A percentile compares a stretch with the other conserved stretches of the same genome.
phyloP scores from a whole-genome alignment of 768 basidiomycete species.

The Naganishia onofrii region DNA sequence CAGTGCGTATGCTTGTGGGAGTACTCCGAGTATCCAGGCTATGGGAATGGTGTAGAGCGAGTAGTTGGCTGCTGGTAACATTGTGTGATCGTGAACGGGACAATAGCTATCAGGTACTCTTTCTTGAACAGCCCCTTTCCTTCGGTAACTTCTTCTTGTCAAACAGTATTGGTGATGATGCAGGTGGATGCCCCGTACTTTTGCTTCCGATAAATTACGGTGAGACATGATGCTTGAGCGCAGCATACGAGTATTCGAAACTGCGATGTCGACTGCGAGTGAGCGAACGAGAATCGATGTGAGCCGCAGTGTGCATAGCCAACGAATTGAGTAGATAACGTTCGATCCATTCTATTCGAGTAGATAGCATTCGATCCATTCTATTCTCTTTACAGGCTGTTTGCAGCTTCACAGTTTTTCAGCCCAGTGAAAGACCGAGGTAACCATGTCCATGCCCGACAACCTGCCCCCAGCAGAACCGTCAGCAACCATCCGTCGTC shows the following conservation, averaged over 20 bases:
- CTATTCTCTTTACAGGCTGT: too few species aligned
- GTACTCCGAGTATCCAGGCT: slow-evolving; percentile 5
- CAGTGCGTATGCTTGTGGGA: slow-evolving; percentile 3
- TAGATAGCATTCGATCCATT: too few species aligned
- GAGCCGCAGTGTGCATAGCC: too few species aligned
- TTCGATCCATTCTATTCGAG: too few species aligned
- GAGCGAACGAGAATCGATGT: neutral
- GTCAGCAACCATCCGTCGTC: neutral
- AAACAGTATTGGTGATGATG: too few species aligned
- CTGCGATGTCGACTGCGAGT: neutral
- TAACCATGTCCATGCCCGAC: neutral
- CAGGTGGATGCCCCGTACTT: neutral
- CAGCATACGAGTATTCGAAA: neutral
- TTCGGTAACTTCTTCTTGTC: too few species aligned
- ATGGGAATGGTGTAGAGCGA: slow-evolving; percentile 16
- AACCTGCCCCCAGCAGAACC: neutral
- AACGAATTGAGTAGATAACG: too few species aligned
- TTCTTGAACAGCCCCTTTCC: too few species aligned
- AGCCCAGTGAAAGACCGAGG: too few species aligned
- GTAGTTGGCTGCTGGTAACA: slow-evolving; percentile 6
- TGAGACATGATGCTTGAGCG: slow-evolving; percentile 4
- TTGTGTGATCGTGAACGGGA: too few species aligned
- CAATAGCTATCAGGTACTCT: too few species aligned
- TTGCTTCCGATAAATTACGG: slow-evolving; percentile 2
- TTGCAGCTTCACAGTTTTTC: too few species aligned